phyloP scores from a whole-genome alignment of 2,329 filamentous ascomycete genomes.

The Thyridium curvatum region DNA sequence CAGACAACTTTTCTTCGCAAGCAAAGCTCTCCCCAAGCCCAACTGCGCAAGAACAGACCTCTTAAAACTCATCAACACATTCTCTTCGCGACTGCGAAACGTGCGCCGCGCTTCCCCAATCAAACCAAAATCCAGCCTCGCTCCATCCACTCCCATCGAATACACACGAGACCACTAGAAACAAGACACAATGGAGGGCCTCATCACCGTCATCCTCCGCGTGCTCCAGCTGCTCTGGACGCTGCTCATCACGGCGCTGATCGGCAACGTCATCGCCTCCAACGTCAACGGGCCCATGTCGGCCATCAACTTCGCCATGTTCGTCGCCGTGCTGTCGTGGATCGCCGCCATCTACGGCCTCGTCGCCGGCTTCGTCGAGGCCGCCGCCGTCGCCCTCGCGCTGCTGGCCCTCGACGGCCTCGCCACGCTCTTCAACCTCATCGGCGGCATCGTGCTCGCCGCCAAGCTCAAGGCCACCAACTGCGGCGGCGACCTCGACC shows the following conservation, averaged over 20 bases:
- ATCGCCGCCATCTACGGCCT: constrained; percentile 59
- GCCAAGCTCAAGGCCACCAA: constrained; percentile 63
- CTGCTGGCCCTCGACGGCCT: constrained; percentile 50
- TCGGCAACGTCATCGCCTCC: constrained; percentile 51
- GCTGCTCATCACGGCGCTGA: constrained; percentile 46
- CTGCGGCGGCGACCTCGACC: constrained; percentile 48
- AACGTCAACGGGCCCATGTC: constrained; percentile 37
- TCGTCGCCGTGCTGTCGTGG: constrained; percentile 61
- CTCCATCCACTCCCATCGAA: neutral
- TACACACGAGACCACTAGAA: constrained; percentile 3
- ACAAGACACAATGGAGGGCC: constrained; percentile 19
- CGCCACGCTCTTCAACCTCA: constrained; percentile 63
- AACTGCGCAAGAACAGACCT: too few relatives aligned
- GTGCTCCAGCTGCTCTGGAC: constrained; percentile 43
- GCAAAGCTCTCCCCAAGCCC: too few relatives aligned
- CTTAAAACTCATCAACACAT: too few relatives aligned
- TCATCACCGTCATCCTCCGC: constrained; percentile 35
- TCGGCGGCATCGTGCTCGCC: constrained; percentile 63
- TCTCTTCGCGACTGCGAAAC: too few relatives aligned
- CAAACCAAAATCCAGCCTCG: too few relatives aligned
- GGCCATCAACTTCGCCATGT: constrained; percentile 62
- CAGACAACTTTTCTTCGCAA: too few relatives aligned
- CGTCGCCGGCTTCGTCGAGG: constrained; percentile 44
- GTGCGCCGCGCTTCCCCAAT: too few relatives aligned
- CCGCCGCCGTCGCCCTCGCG: constrained; percentile 28